These are phyloP conservation scores for Pseudevernia furfuracea DNA, from an alignment of 495 filamentous ascomycete species.

Conservation along the genomic window DNA sequence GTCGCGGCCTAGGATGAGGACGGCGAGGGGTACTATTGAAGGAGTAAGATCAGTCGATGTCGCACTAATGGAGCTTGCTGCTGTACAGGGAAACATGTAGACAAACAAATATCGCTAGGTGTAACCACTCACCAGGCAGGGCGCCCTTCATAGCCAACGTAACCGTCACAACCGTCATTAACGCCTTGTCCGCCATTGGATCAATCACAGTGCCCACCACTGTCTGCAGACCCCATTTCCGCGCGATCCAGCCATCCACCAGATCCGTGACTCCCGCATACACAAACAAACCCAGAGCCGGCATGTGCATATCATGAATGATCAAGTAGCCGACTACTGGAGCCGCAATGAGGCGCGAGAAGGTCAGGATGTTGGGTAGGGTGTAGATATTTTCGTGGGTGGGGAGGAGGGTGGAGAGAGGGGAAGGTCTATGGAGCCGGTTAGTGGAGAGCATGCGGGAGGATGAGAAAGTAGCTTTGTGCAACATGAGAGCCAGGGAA, in stretches of 20 bases:
- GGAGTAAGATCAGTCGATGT: background rate
- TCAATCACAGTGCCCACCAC: constrained; percentile 96
- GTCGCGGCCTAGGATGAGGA: constrained; percentile 84
- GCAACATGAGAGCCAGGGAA: background rate
- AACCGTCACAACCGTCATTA: constrained; percentile 88
- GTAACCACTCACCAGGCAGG: constrained; percentile 56
- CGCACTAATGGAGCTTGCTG: too few relatives aligned
- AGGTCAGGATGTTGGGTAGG: constrained; percentile 84
- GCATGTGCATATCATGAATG: constrained; percentile 67
- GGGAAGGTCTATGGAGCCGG: constrained; percentile 4
- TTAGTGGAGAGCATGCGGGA: background rate
- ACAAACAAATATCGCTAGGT: background rate
- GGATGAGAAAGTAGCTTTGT: background rate
- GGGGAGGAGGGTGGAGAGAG: constrained; percentile 45
- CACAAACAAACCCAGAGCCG: constrained; percentile 75
- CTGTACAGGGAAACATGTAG: background rate
- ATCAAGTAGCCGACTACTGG: constrained; percentile 86
- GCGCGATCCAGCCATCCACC: constrained; percentile 86
- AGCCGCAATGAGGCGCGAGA: constrained; percentile 74
- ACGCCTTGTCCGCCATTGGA: constrained; percentile 89
- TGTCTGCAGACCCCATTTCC: constrained; percentile 77
- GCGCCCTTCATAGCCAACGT: constrained; percentile 72
- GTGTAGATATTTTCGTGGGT: constrained; percentile 91
- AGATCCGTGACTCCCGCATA: constrained; percentile 90
- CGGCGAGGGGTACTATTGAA: constrained; percentile 67